Conservation (phyloP, 371 early-diverging fungal species). For the Haplosporangium sp. region DNA sequence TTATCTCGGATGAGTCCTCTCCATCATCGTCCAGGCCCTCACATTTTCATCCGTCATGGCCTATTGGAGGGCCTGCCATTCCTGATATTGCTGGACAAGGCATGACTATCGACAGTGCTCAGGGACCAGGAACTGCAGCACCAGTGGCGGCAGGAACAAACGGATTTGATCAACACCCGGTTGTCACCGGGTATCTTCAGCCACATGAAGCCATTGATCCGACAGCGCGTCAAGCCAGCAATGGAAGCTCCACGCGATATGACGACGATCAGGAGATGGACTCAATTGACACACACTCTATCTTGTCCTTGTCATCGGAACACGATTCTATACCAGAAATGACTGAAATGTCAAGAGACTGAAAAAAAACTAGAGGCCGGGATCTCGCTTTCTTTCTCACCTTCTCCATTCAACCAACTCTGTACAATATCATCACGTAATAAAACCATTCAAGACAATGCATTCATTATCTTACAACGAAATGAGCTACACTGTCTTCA, state of each 20-base stretch:
- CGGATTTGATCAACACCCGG: not conserved
- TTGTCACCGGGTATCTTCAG: slow-evolving; percentile 1
- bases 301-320: slow-evolving; percentile 28
- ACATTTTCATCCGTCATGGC: slow-evolving; percentile 1
- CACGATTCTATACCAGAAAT: slow-evolving; percentile 34
- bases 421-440: slow-evolving; percentile 6
- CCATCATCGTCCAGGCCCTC: slow-evolving; percentile 4
- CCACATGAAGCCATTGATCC: slow-evolving; percentile 9
- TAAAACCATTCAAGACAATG: not conserved
- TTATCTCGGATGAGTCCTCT: slow-evolving; percentile 21
- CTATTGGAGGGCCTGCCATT: not conserved
- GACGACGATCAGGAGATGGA: slow-evolving; percentile 35
- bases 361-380: not conserved
- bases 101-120: not conserved
- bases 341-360: slow-evolving; percentile 24
- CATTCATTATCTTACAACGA: not conserved
- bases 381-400: not conserved
- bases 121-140: not conserved
- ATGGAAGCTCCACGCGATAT: slow-evolving; percentile 22
- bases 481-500: slow-evolving; percentile 53
- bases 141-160: not conserved
- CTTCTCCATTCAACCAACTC: not conserved
- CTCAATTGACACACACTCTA: slow-evolving; percentile 28
- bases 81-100: too few relatives aligned
- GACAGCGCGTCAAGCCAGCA: slow-evolving; percentile 4